Evolutionary conservation across 139 green algal genomes (phyloP).

Genomic region (Edaphochlamys debaryana): DNA sequence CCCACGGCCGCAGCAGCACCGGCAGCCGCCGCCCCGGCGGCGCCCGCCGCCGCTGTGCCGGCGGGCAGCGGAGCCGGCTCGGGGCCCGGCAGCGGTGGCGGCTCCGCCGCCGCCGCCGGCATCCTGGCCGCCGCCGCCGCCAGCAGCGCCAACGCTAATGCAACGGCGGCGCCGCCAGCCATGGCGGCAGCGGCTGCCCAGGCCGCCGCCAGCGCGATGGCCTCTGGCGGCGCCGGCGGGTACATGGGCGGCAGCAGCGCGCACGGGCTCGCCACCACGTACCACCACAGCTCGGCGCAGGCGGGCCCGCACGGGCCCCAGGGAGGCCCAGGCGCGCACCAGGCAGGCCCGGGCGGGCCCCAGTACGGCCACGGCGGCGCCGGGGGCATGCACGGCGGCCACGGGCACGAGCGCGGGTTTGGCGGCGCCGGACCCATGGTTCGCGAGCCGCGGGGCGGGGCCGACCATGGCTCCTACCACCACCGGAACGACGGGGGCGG

Average conservation of each 20-base stretch:
- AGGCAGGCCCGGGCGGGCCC: too few relatives aligned
- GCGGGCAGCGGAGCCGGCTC: neutral
- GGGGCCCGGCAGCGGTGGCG: neutral
- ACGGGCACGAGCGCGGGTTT: neutral
- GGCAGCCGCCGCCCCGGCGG: neutral
- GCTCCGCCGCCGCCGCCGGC: neutral
- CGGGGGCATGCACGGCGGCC: neutral
- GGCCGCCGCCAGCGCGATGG: neutral
- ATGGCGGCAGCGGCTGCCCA: constrained; percentile 6
- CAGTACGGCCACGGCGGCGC: constrained; percentile 1
- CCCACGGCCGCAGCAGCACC: neutral
- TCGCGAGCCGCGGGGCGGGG: constrained; percentile 1
- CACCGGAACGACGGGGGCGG: neutral
- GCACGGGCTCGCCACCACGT: neutral
- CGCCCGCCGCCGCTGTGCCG: too few relatives aligned
- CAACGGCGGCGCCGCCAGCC: neutral
- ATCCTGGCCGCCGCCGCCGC: neutral
- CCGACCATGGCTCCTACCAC: neutral
- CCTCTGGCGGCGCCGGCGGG: neutral
- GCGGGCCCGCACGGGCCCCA: neutral
- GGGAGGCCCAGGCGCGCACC: neutral
- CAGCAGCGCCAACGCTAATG: neutral
- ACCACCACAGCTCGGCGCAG: constrained; percentile 7
- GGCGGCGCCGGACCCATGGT: neutral
- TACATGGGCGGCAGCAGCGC: constrained; percentile 1